Evolutionary conservation across 805 yeast genomes (phyloP), one percentile per base, ranked within the genome.

Genomic region (Clavispora santaluciae): DNA sequence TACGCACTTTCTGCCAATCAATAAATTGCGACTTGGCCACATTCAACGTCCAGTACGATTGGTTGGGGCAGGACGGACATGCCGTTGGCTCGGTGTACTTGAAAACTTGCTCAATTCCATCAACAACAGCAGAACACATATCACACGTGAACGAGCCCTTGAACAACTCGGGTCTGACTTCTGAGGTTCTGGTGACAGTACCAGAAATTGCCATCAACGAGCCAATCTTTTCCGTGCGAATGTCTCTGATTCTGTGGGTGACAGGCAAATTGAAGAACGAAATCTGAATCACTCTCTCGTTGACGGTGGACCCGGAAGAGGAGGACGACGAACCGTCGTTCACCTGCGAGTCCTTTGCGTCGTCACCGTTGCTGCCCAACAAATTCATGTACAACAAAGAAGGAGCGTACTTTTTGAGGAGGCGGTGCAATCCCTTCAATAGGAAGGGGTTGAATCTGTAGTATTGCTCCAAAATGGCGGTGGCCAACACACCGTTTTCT

Each of bases 1-100:
- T 85, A 54, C 97, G 78, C 20, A 89, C 91, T 50, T 85, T 85
- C 63, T 91, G 99, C 99, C 99, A 91, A 70, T 91, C 98, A 48
- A 88, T 72, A 56, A 93, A 91, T 46, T 83, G 86, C 0, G 95
- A 86, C 61, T 88, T 87, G 25, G 85, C 64, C 22, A 91, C 81
- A 54, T 86, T 82, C 43, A 93, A 67, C 1, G 95, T 79, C 95
- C 96, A 91, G 41, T 79, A 72, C 2, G 85, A 75, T 57, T 88
- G 88, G 64, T 91, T 91, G 42, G 79, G 86, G 68, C 99, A 91
- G 10, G 83, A 77, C 9, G 91, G 90, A 66, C 99, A 93, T 49
- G 84, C 79, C 3, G 93, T 83, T 34, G 99, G 99, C 61, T 91
- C 96, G 9, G 98, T 91, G 65, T 82, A 93, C 57, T 81, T 85